Evolutionary conservation across 306 rosid genomes (phyloP), one percentile per base, ranked within the genome.

Genomic region (Dicorynia guianensis): DNA sequence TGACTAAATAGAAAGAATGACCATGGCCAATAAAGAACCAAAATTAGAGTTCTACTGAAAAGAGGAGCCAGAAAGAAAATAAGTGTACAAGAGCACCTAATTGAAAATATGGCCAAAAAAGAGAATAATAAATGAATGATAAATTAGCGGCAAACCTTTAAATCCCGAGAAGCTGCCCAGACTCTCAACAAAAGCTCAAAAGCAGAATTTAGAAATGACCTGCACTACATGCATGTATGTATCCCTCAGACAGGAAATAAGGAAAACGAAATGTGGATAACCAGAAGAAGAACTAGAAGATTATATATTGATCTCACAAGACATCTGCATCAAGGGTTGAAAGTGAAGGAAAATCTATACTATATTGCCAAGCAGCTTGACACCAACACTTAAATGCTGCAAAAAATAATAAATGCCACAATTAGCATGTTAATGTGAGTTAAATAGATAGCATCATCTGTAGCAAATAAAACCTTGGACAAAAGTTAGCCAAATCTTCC

Each of bases 361-460:
- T 84, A 80, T 84, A 82, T 76, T 89, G 97, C 93, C 93, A 91
- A 64, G 91, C 94, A 84, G 98, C 98, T 85, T 91, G 96, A 84
- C 98, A 91, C 98, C 98, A 94, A 87, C 96, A 91, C 85, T 94
- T 94, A 71, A 94, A 85, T 81, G 98, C 98, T 94, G 96, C 68
- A 89, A 63, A 86, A 50, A 80, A 81, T 15, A 72, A 69, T 39
- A 75, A 65, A 60, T 63, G 56, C 36, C n/a, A 52, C 68, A 39
- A 64, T 55, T 60, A 46, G 70, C 14, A 69, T 54, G 72, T 49
- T 46, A 25, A 58, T 69, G 50, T 17, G 42, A 71, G 81, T 69
- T 48, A 70, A 56, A 63, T 72, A 25, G 59, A 63, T 46, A 20
- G 11, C 7, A 65, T 52, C 14, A 40, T 20, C 50, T 13, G 43